Percentiles rank a stretch among this genome's conserved stretches.
phyloP scores from a whole-genome alignment of 139 green algal genomes.

The Axilococcus clingmanii region DNA sequence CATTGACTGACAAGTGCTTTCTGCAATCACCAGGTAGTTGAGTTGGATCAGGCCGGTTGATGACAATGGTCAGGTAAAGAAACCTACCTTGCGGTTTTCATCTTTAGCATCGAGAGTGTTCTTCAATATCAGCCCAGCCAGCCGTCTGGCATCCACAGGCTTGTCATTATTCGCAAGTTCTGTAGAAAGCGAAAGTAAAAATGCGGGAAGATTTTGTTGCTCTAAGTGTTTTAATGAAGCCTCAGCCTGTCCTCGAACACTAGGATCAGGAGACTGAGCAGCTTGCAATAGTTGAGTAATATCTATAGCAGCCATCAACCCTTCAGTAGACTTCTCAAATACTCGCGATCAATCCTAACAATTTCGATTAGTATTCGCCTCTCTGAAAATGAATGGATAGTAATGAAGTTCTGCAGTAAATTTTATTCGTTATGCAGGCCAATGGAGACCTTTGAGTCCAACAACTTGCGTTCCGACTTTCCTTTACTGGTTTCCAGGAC shows the following conservation, averaged over 20 bases:
- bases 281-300: conserved; percentile 46
- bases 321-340: not conserved
- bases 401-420: too few species aligned
- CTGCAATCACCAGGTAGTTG: conserved; percentile 16
- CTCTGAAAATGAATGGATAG: too few species aligned
- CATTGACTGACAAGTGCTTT: conserved; percentile 58
- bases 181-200: conserved; percentile 55
- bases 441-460: too few species aligned
- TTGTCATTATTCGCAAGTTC: conserved; percentile 73
- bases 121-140: conserved; percentile 93
- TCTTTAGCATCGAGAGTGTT: conserved; percentile 89
- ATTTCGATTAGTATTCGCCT: too few species aligned
- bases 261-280: conserved; percentile 62
- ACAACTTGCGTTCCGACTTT: too few species aligned
- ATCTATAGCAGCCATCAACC: conserved; percentile 20
- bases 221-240: conserved; percentile 63
- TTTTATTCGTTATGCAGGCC: too few species aligned
- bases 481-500: too few species aligned
- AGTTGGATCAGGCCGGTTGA: conserved; percentile 3
- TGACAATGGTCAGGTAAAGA: not conserved
- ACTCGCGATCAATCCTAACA: too few species aligned
- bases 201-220: conserved; percentile 66
- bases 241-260: conserved; percentile 66
- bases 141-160: conserved; percentile 50
- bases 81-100: conserved; percentile 44